Evolutionary conservation across 768 basidiomycete genomes (phyloP).

Genomic region (Suillus luteus): DNA sequence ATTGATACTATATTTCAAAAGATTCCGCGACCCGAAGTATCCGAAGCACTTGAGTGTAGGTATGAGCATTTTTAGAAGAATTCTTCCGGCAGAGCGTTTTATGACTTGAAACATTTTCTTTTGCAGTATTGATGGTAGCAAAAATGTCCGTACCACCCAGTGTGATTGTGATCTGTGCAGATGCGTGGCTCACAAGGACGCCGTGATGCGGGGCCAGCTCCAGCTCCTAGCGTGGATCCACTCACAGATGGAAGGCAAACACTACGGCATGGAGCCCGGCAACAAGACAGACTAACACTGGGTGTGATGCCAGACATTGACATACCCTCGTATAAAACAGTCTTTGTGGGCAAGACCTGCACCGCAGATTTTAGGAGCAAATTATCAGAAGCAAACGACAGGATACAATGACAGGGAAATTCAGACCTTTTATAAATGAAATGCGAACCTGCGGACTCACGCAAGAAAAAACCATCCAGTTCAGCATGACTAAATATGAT

Average conservation of each 20-base stretch:
- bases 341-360: not conserved
- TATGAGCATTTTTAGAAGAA: not conserved
- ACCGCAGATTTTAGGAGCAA: not conserved
- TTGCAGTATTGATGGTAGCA: not conserved
- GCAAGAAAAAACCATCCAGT: not conserved
- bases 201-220: not conserved
- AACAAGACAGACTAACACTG: not conserved
- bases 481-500: not conserved
- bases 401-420: not conserved
- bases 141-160: not conserved
- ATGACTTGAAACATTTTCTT: not conserved
- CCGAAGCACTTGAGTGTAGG: not conserved
- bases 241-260: not conserved
- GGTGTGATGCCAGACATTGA: not conserved
- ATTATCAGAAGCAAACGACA: not conserved
- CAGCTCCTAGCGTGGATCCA: not conserved
- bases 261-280: not conserved
- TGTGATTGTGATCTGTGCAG: not conserved
- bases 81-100: not conserved
- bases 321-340: not conserved
- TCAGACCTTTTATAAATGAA: not conserved
- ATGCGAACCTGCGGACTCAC: not conserved
- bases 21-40: not conserved
- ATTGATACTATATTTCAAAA: not conserved
- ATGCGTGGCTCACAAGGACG: not conserved